These are phyloP conservation scores for Periglandula ipomoeae DNA, from an alignment of 2,329 filamentous ascomycete species.

Conservation along the genomic window DNA sequence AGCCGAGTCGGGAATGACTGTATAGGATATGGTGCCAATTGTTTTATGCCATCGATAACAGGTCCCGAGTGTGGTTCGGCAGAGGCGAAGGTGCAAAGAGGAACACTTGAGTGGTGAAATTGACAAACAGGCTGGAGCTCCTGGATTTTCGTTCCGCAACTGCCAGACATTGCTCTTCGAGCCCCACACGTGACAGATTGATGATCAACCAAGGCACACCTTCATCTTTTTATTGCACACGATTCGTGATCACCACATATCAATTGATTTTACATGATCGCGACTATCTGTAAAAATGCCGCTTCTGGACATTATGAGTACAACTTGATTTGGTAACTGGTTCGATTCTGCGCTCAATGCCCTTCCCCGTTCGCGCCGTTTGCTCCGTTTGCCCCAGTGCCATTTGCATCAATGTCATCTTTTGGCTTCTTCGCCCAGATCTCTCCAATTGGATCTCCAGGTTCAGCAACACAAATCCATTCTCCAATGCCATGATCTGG, in stretches of 20 bases:
- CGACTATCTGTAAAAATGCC: too few species aligned
- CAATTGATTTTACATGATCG: too few species aligned
- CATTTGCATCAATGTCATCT: conserved; percentile 4
- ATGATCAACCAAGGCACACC: too few species aligned
- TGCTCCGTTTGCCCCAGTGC: background rate
- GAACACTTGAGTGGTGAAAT: too few species aligned
- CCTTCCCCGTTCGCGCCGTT: background rate
- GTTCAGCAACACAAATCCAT: conserved; percentile 57
- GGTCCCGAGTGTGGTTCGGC: background rate
- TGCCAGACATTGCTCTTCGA: too few species aligned
- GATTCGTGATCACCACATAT: too few species aligned
- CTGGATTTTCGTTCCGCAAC: too few species aligned
- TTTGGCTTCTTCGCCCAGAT: conserved; percentile 41
- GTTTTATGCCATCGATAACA: conserved; percentile 1
- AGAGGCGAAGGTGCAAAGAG: background rate
- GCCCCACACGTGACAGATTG: too few species aligned
- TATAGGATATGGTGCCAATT: too few species aligned
- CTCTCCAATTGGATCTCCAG: conserved; percentile 61
- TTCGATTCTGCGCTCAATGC: background rate
- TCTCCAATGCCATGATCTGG: conserved; percentile 57
- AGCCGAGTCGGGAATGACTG: background rate
- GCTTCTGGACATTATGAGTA: background rate
- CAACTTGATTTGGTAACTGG: too few species aligned
- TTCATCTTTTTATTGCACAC: too few species aligned
- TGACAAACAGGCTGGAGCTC: too few species aligned